Evolutionary conservation across 2,329 filamentous ascomycete species (phyloP), one percentile per base, ranked within the genome.

Genomic region (Colletotrichum sublineola): DNA sequence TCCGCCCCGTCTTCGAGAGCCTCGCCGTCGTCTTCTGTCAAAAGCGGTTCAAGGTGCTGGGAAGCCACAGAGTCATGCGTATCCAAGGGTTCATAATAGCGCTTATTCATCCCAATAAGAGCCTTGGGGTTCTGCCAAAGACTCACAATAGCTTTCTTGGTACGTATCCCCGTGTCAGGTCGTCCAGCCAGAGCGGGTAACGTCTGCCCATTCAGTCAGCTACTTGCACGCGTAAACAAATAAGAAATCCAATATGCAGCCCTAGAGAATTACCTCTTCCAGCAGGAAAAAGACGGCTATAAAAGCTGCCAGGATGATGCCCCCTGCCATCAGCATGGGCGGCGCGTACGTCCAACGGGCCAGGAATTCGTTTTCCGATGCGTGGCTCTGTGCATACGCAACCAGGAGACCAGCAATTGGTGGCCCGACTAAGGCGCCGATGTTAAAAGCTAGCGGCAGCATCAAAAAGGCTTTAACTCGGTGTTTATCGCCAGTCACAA

Each of bases 391-490:
- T 3, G 24, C 48, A 31, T 52, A 52, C 2, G 11, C 24, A 8
- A 52, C 48, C 48, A 52, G 12, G 24, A 52, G 48, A 2, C 48
- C 48, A 14, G 48, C 24, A 31, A 15, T 0, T 1, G 48, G 48
- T 31, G 24, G 38, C 1, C 38, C 38, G 9, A 40, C 3, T 2
- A 40, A 3, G 38, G 9, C 1, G 38, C 38, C 38, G 3, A 40
- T 12, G 11, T 40, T 40, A 9, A 52, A 52, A 15, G 60, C 60
- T 0, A 63, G 46, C 24, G 60, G 60, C 12, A 63, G 46, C 44
- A 63, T 14, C 12, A 63, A 9, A 3, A 63, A 63, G 4, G 46
- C 60, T 20, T 63, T 63, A 7, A 63, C 60, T 11, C 46, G 20
- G 24, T 63, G 44, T 31, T 36, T 14, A 12, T 52, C 29, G 33